These are phyloP conservation scores for Penicillium flavigenum DNA, from an alignment of 495 filamentous ascomycete genomes.

Conservation along the genomic window DNA sequence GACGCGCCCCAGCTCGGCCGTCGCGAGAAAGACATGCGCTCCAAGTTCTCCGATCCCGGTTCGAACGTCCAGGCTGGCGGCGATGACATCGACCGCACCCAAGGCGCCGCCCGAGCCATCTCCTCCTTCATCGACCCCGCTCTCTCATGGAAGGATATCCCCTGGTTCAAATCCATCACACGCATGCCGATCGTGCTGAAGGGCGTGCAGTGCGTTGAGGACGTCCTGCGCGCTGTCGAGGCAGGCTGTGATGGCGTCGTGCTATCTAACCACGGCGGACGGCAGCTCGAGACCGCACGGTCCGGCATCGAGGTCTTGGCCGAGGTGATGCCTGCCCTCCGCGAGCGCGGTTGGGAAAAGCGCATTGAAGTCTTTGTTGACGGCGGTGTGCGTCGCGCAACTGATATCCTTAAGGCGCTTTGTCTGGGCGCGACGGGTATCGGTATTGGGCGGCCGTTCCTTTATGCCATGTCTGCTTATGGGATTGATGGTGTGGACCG, in stretches of 20 bases:
- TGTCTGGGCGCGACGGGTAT: slow-evolving; percentile 92
- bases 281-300: slow-evolving; percentile 91
- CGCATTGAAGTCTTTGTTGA: slow-evolving; percentile 90
- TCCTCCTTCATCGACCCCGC: slow-evolving; percentile 93
- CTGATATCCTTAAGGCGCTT: slow-evolving; percentile 94
- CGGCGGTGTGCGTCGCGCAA: slow-evolving; percentile 84
- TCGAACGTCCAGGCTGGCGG: slow-evolving; percentile 76
- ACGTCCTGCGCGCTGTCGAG: slow-evolving; percentile 84
- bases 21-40: slow-evolving; percentile 92
- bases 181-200: slow-evolving; percentile 97
- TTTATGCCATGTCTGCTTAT: slow-evolving; percentile 95
- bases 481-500: slow-evolving; percentile 82
- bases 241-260: slow-evolving; percentile 87
- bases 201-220: slow-evolving; percentile 93
- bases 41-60: slow-evolving; percentile 84
- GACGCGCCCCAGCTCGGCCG: slow-evolving; percentile 95
- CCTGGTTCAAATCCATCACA: slow-evolving; percentile 90
- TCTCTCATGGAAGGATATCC: slow-evolving; percentile 90
- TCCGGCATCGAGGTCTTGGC: slow-evolving; percentile 92
- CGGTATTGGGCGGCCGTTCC: slow-evolving; percentile 90
- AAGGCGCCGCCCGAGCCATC: slow-evolving; percentile 90
- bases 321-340: slow-evolving; percentile 93
- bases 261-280: slow-evolving; percentile 93
- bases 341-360: slow-evolving; percentile 75
- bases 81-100: slow-evolving; percentile 71